Conservation (phyloP, 2,329 filamentous ascomycete species). For the Xylariaceae sp. region DNA sequence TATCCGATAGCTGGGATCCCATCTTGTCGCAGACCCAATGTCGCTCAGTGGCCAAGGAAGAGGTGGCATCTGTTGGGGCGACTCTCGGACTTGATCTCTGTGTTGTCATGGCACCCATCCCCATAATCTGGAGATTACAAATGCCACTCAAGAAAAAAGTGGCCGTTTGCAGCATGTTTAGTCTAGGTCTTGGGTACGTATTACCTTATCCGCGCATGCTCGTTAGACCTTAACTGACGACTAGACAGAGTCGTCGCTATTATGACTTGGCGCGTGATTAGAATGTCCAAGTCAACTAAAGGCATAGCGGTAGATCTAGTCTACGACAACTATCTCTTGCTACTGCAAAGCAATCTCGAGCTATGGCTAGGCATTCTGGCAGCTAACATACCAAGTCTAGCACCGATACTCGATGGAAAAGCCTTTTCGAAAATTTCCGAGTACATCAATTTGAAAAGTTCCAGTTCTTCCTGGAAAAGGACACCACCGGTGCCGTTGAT, state of each 20-base stretch:
- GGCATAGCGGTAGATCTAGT: background rate
- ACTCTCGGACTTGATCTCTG: constrained; percentile 2
- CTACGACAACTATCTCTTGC: background rate
- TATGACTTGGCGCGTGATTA: constrained; percentile 9
- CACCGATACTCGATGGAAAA: background rate
- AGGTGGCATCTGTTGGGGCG: constrained; percentile 4
- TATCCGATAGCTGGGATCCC: constrained; percentile 13
- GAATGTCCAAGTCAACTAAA: background rate
- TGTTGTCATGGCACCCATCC: constrained; percentile 4
- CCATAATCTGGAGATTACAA: constrained; percentile 9
- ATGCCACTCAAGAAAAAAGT: constrained; percentile 10
- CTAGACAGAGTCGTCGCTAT: constrained; percentile 1
- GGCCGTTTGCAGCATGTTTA: constrained; percentile 5
- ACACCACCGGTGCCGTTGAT: too few relatives aligned
- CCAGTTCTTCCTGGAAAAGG: too few relatives aligned
- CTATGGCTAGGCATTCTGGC: constrained; percentile 8
- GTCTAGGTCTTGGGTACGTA: constrained; percentile 7
- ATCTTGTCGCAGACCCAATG: constrained; percentile 7
- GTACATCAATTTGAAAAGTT: too few relatives aligned
- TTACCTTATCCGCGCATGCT: background rate
- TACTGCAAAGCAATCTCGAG: constrained; percentile 1
- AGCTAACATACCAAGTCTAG: constrained; percentile 8
- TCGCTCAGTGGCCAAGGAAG: background rate
- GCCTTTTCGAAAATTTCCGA: too few relatives aligned
- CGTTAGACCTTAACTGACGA: background rate